A percentile compares a stretch with the other conserved stretches of the same genome.
phyloP scores from a whole-genome alignment of 805 yeast genomes.

The Pichia sporocuriosa region DNA sequence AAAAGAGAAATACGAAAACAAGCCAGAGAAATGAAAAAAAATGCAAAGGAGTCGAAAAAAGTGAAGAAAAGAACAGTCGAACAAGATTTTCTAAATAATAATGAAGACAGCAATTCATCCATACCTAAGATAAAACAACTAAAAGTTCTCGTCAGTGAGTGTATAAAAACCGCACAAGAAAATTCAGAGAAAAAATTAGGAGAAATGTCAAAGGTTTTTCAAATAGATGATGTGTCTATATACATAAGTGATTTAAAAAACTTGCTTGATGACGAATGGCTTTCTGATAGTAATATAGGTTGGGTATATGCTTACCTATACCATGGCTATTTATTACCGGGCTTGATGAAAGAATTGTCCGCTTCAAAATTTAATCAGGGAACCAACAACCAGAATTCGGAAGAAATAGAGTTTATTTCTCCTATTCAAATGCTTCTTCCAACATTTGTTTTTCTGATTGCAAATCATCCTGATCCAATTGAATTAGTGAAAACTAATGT shows the following conservation, averaged over 20 bases:
- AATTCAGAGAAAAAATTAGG: background rate
- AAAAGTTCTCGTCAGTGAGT: background rate
- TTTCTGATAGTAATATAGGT: conserved; percentile 63
- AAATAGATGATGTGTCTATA: conserved; percentile 51
- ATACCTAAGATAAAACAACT: conserved; percentile 4
- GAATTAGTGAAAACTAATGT: conserved; percentile 33
- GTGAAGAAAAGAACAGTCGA: background rate
- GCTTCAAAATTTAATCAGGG: conserved; percentile 21
- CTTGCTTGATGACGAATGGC: conserved; percentile 61
- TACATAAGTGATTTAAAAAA: conserved; percentile 53
- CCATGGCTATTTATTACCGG: conserved; percentile 25
- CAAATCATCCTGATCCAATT: conserved; percentile 41
- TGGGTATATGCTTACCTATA: conserved; percentile 55
- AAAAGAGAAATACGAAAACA: conserved; percentile 3
- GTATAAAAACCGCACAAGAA: background rate
- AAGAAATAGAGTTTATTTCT: conserved; percentile 1
- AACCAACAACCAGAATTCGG: background rate
- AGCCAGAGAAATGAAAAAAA: conserved; percentile 4
- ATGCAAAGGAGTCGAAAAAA: conserved; percentile 4
- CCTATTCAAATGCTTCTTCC: conserved; percentile 45
- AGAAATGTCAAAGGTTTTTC: conserved; percentile 26
- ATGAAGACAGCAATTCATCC: too few relatives aligned
- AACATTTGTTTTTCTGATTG: conserved; percentile 54
- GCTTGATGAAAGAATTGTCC: conserved; percentile 22
- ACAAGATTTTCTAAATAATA: too few relatives aligned